Evolutionary conservation across 352 stramenopile species (phyloP), one percentile per base, ranked within the genome.

Genomic region (Phytophthora capsici): DNA sequence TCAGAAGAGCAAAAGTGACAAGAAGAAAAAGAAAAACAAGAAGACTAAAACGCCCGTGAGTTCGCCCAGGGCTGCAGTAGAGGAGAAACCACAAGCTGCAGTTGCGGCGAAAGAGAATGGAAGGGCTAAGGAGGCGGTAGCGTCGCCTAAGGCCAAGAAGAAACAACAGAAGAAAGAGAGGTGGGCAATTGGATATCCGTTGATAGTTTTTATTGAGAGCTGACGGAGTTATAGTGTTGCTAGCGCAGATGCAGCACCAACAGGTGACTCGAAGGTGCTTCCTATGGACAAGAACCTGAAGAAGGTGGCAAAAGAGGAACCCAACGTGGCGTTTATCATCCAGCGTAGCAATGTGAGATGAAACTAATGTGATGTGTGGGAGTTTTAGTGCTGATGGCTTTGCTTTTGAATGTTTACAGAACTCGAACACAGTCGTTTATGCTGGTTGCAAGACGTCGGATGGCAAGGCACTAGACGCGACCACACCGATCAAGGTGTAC

Each of bases 401-500:
- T 57, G 28, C 13, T 32, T 52, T 34, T 25, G 4, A 28, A 28
- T 28, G n/a, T n/a, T 6, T 28, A 6, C 65, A 93, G 82, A 95
- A 95, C 59, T 70, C 83, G n/a, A 95, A 95, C 55, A 93, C 84
- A 26, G 87, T 95, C 22, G 85, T 95, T 63, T 95, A 95, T 66
- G 84, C 81, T 20, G 84, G 64, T 6, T 61, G 49, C 55, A 79
- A 77, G 67, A 60, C 74, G 23, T 20, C 77, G 13, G 79, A 81
- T 41, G 65, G 61, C 14, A 76, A 79, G 47, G 66, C 71, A 40
- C 71, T 94, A 20, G 84, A 94, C 40, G 26, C 68, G 13, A 62
- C 58, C 37, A 88, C 80, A 22, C 87, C 84, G n/a, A 75, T 95
- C 43, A 76, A 85, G 30, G 83, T 93, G 19, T 95, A 78, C 59